These are phyloP conservation scores for Verticillium nubilum DNA, from an alignment of 2,329 filamentous ascomycete genomes.

Conservation along the genomic window DNA sequence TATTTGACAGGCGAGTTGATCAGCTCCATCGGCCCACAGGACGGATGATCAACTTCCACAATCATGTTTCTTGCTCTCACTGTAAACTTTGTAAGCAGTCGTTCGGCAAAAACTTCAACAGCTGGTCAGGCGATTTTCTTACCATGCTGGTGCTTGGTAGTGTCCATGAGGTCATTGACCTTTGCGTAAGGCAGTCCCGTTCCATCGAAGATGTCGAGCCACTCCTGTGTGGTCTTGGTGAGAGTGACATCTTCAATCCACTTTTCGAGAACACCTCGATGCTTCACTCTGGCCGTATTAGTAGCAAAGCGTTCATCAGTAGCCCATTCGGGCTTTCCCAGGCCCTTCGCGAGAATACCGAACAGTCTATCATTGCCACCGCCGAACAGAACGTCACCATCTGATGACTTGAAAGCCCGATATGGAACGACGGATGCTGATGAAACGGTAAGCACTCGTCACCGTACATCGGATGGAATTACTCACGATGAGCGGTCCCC, in stretches of 20 bases:
- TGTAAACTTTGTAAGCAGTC: background rate
- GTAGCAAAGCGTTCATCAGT: conserved; percentile 52
- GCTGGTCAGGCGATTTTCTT: conserved; percentile 45
- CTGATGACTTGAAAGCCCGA: conserved; percentile 70
- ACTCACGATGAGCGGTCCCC: background rate
- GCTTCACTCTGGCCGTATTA: conserved; percentile 58
- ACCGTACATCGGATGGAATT: conserved; percentile 3
- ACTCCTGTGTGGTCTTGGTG: conserved; percentile 78
- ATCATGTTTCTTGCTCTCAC: conserved; percentile 58
- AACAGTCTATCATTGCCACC: conserved; percentile 68
- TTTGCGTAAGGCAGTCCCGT: conserved; percentile 86
- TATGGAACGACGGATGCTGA: conserved; percentile 95
- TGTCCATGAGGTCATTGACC: conserved; percentile 85
- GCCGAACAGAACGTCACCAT: conserved; percentile 63
- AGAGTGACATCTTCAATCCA: conserved; percentile 72
- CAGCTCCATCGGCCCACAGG: conserved; percentile 77
- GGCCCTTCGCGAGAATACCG: conserved; percentile 54
- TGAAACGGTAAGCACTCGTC: conserved; percentile 23
- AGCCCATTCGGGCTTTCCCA: conserved; percentile 56
- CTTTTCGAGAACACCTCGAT: conserved; percentile 70
- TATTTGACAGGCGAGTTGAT: conserved; percentile 95
- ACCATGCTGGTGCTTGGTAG: conserved; percentile 81
- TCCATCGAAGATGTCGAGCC: conserved; percentile 83
- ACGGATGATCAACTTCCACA: conserved; percentile 73
- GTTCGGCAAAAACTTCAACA: background rate